Base-by-base conservation (phyloP, 805 yeast species). In the Lipomyces anomalus region DNA sequence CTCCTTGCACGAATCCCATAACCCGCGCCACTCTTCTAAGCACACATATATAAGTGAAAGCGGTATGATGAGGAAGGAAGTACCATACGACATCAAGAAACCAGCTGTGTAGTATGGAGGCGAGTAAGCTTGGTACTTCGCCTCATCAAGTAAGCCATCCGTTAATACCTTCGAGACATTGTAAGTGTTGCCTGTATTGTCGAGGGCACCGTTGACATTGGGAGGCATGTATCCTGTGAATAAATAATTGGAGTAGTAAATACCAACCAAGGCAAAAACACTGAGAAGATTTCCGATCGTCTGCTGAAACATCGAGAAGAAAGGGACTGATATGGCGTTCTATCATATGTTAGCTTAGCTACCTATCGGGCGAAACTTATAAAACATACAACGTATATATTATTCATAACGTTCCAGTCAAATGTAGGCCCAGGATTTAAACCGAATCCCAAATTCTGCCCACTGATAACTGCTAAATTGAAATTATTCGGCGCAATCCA, bases 41-140 rank as follows among this genome's bases (percentile, higher is more conserved):
- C 43, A 21, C 13, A 32, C 33, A 57, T 76, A 76, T 6, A 36
- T 46, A 16, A 32, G 41, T 4, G 53, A 37, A 40, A 43, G 40
- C 5, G 53, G 45, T 22, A 46, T 46, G 47, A 49, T 43, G 0
- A 73, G 59, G 18, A 79, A 70, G 18, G 76, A 69, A 53, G 79
- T 72, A 3, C 84, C 81, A 54, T 77, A 76, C 39, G 74, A 60
- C 32, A 75, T 73, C 59, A 77, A 78, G 57, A 67, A 72, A 1
- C 79, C 84, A 4, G 86, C 85, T 23, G 77, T 59, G 57, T 77
- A 79, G 61, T 73, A 80, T 6, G 87, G 86, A 6, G 84, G 81
- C 1, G 84, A 82, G 51, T 78, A 74, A 16, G 61, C 48, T 44
- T 67, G 65, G 58, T 79, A 79, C 53, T 72, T 73, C 2, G 53